Evolutionary conservation across 2,329 filamentous ascomycete genomes (phyloP).

Genomic region (Colletotrichum musae): DNA sequence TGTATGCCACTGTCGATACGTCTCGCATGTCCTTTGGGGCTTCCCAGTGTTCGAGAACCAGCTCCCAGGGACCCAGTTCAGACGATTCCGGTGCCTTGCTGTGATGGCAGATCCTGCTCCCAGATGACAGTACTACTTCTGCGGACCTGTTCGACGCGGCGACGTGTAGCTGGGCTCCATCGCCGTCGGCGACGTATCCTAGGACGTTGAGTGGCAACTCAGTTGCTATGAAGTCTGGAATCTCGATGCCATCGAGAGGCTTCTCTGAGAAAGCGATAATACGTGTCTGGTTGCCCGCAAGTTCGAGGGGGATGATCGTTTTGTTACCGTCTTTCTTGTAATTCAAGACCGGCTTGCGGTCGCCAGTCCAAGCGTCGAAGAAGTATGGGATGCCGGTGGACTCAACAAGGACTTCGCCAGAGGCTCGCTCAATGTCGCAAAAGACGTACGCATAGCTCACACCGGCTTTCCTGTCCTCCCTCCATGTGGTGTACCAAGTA

Average conservation of each 20-base stretch:
- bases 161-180: not conserved
- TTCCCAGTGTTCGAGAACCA: slow-evolving; percentile 33
- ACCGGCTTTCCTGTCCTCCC: not conserved
- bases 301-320: slow-evolving; percentile 17
- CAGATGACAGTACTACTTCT: not conserved
- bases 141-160: not conserved
- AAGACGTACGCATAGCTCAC: slow-evolving; percentile 28
- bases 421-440: not conserved
- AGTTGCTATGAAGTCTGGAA: not conserved
- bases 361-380: slow-evolving; percentile 32
- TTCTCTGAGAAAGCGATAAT: slow-evolving; percentile 8
- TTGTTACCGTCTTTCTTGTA: not conserved
- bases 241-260: not conserved
- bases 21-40: slow-evolving; percentile 25
- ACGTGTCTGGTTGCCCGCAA: slow-evolving; percentile 30
- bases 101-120: not conserved
- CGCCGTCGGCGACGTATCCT: not conserved
- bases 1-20: slow-evolving; percentile 5
- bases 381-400: slow-evolving; percentile 6
- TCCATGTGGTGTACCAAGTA: slow-evolving; percentile 30
- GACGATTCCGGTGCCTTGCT: not conserved
- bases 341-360: slow-evolving; percentile 1
- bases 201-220: slow-evolving; percentile 5
- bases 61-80: slow-evolving; percentile 18
- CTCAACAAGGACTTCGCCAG: slow-evolving; percentile 15